Evolutionary conservation across 2,329 filamentous ascomycete genomes (phyloP).

Genomic region (Thelonectria blattea): DNA sequence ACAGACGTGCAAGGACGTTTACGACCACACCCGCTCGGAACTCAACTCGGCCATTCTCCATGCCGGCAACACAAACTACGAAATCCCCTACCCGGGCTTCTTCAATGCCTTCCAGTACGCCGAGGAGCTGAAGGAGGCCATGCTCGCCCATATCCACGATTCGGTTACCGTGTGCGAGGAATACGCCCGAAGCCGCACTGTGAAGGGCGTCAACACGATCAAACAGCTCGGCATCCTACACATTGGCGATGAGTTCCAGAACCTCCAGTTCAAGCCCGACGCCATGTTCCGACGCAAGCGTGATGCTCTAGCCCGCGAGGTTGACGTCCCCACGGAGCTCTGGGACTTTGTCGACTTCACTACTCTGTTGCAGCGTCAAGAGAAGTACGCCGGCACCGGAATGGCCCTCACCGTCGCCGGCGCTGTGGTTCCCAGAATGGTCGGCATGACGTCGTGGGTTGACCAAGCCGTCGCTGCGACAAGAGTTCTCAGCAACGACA

Average conservation of each 20-base stretch:
- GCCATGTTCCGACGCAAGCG: slow-evolving; percentile 90
- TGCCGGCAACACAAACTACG: slow-evolving; percentile 78
- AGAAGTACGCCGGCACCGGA: slow-evolving; percentile 92
- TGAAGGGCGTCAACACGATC: slow-evolving; percentile 82
- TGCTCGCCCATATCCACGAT: slow-evolving; percentile 84
- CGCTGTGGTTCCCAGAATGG: slow-evolving; percentile 79
- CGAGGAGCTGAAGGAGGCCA: slow-evolving; percentile 89
- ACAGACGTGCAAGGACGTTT: slow-evolving; percentile 82
- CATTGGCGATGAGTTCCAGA: slow-evolving; percentile 84
- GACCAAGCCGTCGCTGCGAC: slow-evolving; percentile 83
- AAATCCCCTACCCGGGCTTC: slow-evolving; percentile 85
- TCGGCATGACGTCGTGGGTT: slow-evolving; percentile 87
- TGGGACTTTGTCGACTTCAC: slow-evolving; percentile 93
- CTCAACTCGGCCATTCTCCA: slow-evolving; percentile 77
- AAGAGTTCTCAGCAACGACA: slow-evolving; percentile 81
- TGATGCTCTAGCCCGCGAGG: slow-evolving; percentile 81
- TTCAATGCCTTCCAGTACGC: slow-evolving; percentile 89
- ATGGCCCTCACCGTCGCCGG: slow-evolving; percentile 93
- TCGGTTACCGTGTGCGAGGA: slow-evolving; percentile 84
- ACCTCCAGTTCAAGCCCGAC: slow-evolving; percentile 86
- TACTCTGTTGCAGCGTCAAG: slow-evolving; percentile 83
- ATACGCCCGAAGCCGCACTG: slow-evolving; percentile 77
- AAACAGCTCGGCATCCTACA: slow-evolving; percentile 88
- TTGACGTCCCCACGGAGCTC: slow-evolving; percentile 86
- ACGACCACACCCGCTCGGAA: slow-evolving; percentile 78